phyloP scores from a whole-genome alignment of 2,329 filamentous ascomycete species.

The Cytospora leucostoma region DNA sequence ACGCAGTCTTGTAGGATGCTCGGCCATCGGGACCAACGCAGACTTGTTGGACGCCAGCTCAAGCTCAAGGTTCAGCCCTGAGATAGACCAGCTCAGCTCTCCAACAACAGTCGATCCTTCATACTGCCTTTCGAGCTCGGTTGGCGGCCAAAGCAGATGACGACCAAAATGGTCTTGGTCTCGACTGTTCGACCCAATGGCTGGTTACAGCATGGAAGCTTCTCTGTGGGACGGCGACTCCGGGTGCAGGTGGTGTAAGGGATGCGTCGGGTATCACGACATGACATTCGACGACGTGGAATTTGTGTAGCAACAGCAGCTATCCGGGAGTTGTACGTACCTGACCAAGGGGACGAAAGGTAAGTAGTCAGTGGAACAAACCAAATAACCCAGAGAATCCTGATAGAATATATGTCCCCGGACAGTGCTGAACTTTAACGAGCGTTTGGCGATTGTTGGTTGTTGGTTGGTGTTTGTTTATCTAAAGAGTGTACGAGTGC shows the following conservation, averaged over 20 bases:
- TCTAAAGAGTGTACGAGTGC: background rate
- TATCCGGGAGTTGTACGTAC: background rate
- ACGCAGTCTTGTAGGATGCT: conserved; percentile 1
- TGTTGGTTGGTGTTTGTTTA: background rate
- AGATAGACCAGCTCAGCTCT: background rate
- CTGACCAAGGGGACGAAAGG: background rate
- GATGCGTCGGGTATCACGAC: background rate
- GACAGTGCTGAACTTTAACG: background rate
- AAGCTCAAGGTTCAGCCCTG: conserved; percentile 3
- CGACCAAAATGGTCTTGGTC: background rate
- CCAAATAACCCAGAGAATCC: background rate
- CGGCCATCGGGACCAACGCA: background rate
- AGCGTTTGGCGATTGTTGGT: background rate
- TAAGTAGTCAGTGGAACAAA: background rate
- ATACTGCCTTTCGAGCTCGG: background rate
- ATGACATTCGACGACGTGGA: background rate
- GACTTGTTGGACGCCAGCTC: background rate
- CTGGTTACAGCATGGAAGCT: background rate
- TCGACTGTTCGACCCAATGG: background rate
- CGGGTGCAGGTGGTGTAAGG: background rate
- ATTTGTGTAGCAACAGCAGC: background rate
- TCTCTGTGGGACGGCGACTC: background rate
- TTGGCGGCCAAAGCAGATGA: background rate
- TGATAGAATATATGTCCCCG: background rate
- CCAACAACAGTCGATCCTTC: background rate